Evolutionary conservation across 2,329 filamentous ascomycete genomes (phyloP).

Genomic region (Neofusicoccum cordaticola): DNA sequence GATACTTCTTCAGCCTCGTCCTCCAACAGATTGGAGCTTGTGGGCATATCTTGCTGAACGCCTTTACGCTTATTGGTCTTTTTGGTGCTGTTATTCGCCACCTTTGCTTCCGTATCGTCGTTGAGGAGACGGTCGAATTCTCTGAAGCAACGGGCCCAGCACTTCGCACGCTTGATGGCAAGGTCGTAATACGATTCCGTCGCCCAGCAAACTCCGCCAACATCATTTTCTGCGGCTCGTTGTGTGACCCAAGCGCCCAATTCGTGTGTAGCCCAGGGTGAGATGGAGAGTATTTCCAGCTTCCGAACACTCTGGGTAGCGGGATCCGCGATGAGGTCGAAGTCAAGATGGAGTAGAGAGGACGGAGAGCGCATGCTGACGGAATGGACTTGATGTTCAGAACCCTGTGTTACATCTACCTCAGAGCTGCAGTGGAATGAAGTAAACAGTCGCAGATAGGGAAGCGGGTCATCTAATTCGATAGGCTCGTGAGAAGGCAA

Average conservation of each 20-base stretch:
- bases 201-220: slow-evolving; percentile 63
- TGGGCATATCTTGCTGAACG: slow-evolving; percentile 26
- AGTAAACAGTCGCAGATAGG: slow-evolving; percentile 70
- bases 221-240: slow-evolving; percentile 47
- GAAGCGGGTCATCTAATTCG: slow-evolving; percentile 62
- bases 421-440: slow-evolving; percentile 60
- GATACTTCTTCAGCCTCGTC: slow-evolving; percentile 25
- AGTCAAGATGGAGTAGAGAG: slow-evolving; percentile 56
- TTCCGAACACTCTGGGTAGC: slow-evolving; percentile 50
- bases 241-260: slow-evolving; percentile 53
- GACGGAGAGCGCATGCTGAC: slow-evolving; percentile 53
- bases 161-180: slow-evolving; percentile 58
- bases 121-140: slow-evolving; percentile 41
- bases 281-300: slow-evolving; percentile 55
- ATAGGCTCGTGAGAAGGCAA: slow-evolving; percentile 63
- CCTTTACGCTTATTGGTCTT: slow-evolving; percentile 18
- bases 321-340: slow-evolving; percentile 58
- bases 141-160: slow-evolving; percentile 58
- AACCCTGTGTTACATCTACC: slow-evolving; percentile 19
- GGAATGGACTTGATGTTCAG: slow-evolving; percentile 40
- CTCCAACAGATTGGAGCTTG: slow-evolving; percentile 19
- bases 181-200: slow-evolving; percentile 67
- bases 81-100: neutral
- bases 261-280: slow-evolving; percentile 58
- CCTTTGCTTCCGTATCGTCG: neutral